phyloP scores from a whole-genome alignment of 192 early-diverging fungal genomes.

The Entomortierella beljakovae region DNA sequence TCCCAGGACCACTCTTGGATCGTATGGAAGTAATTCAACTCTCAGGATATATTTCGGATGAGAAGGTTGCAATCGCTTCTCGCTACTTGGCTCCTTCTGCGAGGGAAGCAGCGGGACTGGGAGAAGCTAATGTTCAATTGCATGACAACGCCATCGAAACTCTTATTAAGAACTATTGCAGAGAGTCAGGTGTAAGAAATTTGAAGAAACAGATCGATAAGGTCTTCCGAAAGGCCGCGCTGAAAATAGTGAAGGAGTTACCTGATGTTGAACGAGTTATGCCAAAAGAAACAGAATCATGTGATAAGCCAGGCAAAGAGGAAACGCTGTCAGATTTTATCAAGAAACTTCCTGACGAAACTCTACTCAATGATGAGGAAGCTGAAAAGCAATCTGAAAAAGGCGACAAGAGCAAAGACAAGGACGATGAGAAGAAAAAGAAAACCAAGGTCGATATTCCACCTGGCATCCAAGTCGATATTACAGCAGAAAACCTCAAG shows the following conservation, averaged over 20 bases:
- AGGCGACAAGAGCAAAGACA: conserved; percentile 1
- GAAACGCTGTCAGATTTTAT: conserved; percentile 26
- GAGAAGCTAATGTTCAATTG: conserved; percentile 75
- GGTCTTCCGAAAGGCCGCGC: conserved; percentile 96
- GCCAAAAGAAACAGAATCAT: conserved; percentile 26
- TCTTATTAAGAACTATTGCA: conserved; percentile 92
- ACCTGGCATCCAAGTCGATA: conserved; percentile 67
- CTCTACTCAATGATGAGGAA: conserved; percentile 22
- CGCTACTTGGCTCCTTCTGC: conserved; percentile 91
- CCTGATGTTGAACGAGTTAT: conserved; percentile 43
- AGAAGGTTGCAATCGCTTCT: conserved; percentile 95
- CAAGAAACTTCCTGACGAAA: conserved; percentile 53
- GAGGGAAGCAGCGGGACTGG: conserved; percentile 83
- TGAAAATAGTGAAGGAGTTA: conserved; percentile 80
- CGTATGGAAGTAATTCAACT: conserved; percentile 99
- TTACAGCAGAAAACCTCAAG: conserved; percentile 80
- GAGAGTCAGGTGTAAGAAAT: conserved; percentile 97
- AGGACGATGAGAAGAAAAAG: conserved; percentile 2
- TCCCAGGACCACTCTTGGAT: conserved; percentile 97
- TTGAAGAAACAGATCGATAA: conserved; percentile 99
- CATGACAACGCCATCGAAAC: conserved; percentile 81
- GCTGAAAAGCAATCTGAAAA: conserved; percentile 30
- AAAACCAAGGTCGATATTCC: conserved; percentile 57
- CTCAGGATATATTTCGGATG: conserved; percentile 90
- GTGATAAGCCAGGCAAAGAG: conserved; percentile 3